Evolutionary conservation across 2,329 filamentous ascomycete species (phyloP).

Genomic region (Aureobasidium sp.): DNA sequence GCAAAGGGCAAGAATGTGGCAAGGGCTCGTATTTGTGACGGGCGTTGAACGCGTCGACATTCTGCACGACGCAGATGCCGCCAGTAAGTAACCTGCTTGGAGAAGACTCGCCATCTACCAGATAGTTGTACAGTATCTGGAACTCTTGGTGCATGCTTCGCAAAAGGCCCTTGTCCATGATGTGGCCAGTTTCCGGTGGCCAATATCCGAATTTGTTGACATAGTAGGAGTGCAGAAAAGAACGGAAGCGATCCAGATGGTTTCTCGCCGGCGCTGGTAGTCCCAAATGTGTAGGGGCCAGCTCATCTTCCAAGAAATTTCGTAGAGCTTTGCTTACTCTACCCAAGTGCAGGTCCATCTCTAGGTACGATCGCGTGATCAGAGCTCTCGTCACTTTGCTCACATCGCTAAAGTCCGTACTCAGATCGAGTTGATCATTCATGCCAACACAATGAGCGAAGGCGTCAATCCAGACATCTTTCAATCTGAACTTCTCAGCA

Average conservation of each 20-base stretch:
- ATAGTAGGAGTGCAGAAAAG: conserved; percentile 62
- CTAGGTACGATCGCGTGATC: conserved; percentile 54
- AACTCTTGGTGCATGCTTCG: conserved; percentile 63
- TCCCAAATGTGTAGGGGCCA: conserved; percentile 60
- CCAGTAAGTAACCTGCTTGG: conserved; percentile 40
- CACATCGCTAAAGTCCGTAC: conserved; percentile 50
- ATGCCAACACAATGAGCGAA: conserved; percentile 76
- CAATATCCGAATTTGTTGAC: conserved; percentile 63
- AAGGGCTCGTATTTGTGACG: conserved; percentile 54
- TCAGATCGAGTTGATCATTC: conserved; percentile 53
- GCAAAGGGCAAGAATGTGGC: conserved; percentile 58
- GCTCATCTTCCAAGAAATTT: conserved; percentile 64
- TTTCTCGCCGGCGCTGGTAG: conserved; percentile 53
- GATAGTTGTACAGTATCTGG: conserved; percentile 60
- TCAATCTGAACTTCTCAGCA: conserved; percentile 58
- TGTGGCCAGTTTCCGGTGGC: conserved; percentile 50
- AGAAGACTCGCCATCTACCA: conserved; percentile 55
- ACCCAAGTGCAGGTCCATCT: conserved; percentile 59
- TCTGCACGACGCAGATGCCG: conserved; percentile 64
- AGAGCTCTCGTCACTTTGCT: conserved; percentile 55
- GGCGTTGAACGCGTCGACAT: conserved; percentile 59
- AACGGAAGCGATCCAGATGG: conserved; percentile 67
- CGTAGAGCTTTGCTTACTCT: conserved; percentile 53
- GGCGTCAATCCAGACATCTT: conserved; percentile 62
- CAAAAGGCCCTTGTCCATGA: conserved; percentile 55